Conservation (phyloP, 345 rosid genomes). For the Syzygium aromaticum region DNA sequence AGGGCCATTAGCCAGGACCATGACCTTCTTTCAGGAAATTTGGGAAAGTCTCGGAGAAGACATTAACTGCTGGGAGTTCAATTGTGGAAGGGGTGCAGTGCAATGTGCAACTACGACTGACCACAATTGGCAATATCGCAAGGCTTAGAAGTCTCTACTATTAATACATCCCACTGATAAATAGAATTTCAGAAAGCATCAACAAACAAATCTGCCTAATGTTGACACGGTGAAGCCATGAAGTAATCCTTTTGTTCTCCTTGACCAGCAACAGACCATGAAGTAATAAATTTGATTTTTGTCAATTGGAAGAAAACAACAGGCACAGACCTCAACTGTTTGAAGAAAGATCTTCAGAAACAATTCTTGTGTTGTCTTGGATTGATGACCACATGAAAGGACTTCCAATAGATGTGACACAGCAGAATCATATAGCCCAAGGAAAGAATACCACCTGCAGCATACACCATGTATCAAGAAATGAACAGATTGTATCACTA, state of each 20-base stretch:
- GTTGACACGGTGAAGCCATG: neutral
- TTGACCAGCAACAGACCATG: neutral
- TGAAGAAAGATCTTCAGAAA: constrained; percentile 78
- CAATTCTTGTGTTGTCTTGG: constrained; percentile 84
- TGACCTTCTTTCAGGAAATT: neutral
- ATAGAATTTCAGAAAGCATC: neutral
- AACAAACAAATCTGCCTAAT: neutral
- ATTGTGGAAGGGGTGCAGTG: neutral
- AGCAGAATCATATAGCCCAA: constrained; percentile 90
- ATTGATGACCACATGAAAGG: constrained; percentile 77
- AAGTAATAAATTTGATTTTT: neutral
- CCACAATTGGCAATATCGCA: neutral
- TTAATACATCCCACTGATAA: neutral
- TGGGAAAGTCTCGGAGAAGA: neutral
- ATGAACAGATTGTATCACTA: neutral
- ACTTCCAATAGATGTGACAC: constrained; percentile 70
- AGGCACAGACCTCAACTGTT: constrained; percentile 53
- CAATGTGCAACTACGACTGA: neutral
- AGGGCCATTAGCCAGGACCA: neutral
- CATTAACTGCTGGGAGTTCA: neutral
- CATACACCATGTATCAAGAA: neutral
- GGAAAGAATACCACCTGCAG: constrained; percentile 79
- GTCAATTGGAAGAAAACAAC: constrained; percentile 5
- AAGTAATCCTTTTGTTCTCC: neutral
- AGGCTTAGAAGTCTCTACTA: neutral